These are phyloP conservation scores for Mycena capillaripes DNA, from an alignment of 768 basidiomycete species.

Conservation along the genomic window DNA sequence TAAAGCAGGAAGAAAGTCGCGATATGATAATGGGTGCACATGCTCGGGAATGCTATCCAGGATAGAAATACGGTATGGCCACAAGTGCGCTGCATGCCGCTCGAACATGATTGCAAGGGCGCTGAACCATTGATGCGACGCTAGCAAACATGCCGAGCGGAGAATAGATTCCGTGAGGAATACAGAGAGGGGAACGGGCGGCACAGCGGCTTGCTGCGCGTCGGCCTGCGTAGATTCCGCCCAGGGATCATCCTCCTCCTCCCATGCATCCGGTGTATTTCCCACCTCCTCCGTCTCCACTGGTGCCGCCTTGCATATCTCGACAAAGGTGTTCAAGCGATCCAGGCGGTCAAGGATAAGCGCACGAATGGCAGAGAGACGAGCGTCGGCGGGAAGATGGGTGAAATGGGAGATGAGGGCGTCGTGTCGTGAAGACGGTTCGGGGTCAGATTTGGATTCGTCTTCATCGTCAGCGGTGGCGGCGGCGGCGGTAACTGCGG, in stretches of 20 bases:
- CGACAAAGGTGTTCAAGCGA: slow-evolving; percentile 78
- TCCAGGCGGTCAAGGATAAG: slow-evolving; percentile 79
- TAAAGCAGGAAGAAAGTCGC: slow-evolving; percentile 73
- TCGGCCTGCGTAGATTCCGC: slow-evolving; percentile 60
- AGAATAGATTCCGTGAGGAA: slow-evolving; percentile 76
- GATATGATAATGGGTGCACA: slow-evolving; percentile 72
- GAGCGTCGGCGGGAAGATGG: slow-evolving; percentile 70
- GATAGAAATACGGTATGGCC: slow-evolving; percentile 78
- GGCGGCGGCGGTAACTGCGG: too few species aligned
- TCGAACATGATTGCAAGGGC: slow-evolving; percentile 71
- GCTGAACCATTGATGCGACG: slow-evolving; percentile 69
- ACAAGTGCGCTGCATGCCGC: slow-evolving; percentile 70
- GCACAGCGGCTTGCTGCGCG: slow-evolving; percentile 47
- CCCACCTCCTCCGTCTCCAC: slow-evolving; percentile 57
- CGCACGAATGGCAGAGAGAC: slow-evolving; percentile 74
- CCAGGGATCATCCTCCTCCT: slow-evolving; percentile 88
- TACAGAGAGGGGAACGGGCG: slow-evolving; percentile 66
- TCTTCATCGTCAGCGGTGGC: slow-evolving; percentile 37
- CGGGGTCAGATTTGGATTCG: slow-evolving; percentile 29
- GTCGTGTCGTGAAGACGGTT: slow-evolving; percentile 29
- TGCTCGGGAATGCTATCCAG: slow-evolving; percentile 84
- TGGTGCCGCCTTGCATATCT: slow-evolving; percentile 64
- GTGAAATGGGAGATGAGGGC: slow-evolving; percentile 68
- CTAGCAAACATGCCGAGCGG: slow-evolving; percentile 73
- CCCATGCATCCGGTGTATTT: slow-evolving; percentile 75